phyloP scores from a whole-genome alignment of 768 basidiomycete species.

The Naematelia aurantialba region DNA sequence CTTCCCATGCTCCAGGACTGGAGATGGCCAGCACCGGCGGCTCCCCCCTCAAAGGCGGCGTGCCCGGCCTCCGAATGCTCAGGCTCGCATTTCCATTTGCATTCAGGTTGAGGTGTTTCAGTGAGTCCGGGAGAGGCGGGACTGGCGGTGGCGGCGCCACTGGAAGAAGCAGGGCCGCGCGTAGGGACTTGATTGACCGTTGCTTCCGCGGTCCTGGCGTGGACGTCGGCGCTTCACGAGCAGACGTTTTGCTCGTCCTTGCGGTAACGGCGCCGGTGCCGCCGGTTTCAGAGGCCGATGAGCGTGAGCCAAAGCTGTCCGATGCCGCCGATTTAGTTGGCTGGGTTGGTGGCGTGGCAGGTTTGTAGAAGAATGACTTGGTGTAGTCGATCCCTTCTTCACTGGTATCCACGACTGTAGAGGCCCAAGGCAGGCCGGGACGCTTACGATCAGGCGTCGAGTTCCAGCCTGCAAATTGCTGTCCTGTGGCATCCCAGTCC shows the following conservation, averaged over 20 bases:
- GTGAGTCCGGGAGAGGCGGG: constrained; percentile 22
- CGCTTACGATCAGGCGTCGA: background rate
- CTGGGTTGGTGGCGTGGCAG: constrained; percentile 37
- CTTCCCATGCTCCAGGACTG: constrained; percentile 45
- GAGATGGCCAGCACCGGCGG: constrained; percentile 44
- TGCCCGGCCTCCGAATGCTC: background rate
- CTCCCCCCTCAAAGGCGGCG: constrained; percentile 11
- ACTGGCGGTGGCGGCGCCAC: constrained; percentile 30
- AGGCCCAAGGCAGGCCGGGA: background rate
- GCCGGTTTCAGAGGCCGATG: background rate
- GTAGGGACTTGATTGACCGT: constrained; percentile 46
- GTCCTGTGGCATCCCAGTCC: constrained; percentile 29
- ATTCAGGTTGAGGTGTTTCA: background rate
- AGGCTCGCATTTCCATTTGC: constrained; percentile 2
- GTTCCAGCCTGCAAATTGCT: constrained; percentile 36
- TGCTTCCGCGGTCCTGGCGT: constrained; percentile 15
- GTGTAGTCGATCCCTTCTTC: constrained; percentile 37
- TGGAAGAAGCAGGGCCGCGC: constrained; percentile 33
- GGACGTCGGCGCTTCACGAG: constrained; percentile 2
- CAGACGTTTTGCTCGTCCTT: background rate
- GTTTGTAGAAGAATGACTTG: constrained; percentile 49
- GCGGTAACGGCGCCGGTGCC: background rate
- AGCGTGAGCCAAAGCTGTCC: background rate
- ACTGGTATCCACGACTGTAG: constrained; percentile 2
- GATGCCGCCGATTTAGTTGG: background rate